Conservation (phyloP, 805 yeast genomes). For the Barnettozyma sp. region DNA sequence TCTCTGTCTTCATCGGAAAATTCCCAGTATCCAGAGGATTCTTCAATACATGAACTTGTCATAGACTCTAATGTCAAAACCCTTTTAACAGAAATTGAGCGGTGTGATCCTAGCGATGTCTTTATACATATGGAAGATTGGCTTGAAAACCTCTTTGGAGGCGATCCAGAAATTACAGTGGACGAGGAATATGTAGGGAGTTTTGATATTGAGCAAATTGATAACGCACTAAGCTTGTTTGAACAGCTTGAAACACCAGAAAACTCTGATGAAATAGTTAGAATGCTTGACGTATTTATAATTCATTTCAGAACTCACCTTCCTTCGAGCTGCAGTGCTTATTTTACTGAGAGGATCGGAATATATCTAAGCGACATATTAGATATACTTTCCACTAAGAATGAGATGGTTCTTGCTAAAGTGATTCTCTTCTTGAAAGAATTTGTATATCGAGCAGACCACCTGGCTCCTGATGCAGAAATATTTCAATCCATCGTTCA, state of each 20-base stretch:
- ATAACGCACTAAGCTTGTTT: constrained; percentile 8
- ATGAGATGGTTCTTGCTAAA: constrained; percentile 16
- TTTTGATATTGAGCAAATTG: constrained; percentile 10
- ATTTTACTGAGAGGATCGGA: constrained; percentile 13
- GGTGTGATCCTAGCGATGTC: neutral
- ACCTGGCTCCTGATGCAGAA: constrained; percentile 13
- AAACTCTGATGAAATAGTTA: constrained; percentile 18
- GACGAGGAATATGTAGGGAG: constrained; percentile 6
- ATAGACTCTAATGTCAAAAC: neutral
- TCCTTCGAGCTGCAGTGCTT: constrained; percentile 11
- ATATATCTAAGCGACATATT: constrained; percentile 16
- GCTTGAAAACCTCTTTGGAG: constrained; percentile 16
- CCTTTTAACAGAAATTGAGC: neutral
- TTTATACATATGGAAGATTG: constrained; percentile 10
- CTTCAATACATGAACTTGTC: too few relatives aligned
- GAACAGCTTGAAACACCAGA: constrained; percentile 17
- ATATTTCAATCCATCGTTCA: constrained; percentile 15
- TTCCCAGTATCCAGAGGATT: too few relatives aligned
- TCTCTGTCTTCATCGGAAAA: too few relatives aligned
- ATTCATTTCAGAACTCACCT: constrained; percentile 16
- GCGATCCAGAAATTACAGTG: constrained; percentile 15
- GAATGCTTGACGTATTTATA: constrained; percentile 18
- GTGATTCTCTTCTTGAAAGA: constrained; percentile 21
- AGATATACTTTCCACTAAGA: constrained; percentile 12
- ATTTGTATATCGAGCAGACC: constrained; percentile 18